These are phyloP conservation scores for Aspergillus sclerotialis DNA, from an alignment of 2,329 filamentous ascomycete genomes.

Conservation along the genomic window DNA sequence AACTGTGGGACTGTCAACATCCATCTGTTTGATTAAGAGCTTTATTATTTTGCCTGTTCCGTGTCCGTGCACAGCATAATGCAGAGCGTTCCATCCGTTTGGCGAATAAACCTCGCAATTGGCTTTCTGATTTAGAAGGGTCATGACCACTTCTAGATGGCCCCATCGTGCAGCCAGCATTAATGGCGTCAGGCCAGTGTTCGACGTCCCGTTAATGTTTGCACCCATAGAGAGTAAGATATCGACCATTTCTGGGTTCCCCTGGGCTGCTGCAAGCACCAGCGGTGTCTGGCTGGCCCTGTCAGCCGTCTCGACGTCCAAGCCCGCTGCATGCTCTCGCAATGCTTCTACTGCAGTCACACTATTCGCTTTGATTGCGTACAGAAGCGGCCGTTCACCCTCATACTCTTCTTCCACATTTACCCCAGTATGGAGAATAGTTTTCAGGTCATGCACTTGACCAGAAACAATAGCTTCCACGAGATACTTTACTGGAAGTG, in stretches of 20 bases:
- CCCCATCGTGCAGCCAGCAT: conserved; percentile 6
- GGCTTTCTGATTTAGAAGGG: conserved; percentile 2
- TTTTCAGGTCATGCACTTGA: background rate
- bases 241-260: background rate
- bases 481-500: background rate
- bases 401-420: conserved; percentile 1
- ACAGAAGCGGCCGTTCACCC: conserved; percentile 2
- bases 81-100: conserved; percentile 5
- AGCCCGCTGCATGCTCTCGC: background rate
- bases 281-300: conserved; percentile 3
- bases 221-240: conserved; percentile 1
- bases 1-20: conserved; percentile 1
- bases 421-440: background rate
- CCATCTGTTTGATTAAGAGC: background rate
- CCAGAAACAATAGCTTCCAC: background rate
- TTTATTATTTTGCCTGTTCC: conserved; percentile 2
- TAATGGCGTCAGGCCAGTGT: conserved; percentile 3
- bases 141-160: background rate
- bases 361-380: background rate
- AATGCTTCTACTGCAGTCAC: background rate
- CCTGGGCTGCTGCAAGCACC: conserved; percentile 1
- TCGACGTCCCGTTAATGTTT: conserved; percentile 2
- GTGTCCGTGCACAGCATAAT: conserved; percentile 4
- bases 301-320: conserved; percentile 4
- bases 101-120: conserved; percentile 1